Evolutionary conservation across 257 asterid species (phyloP).

Genomic region (Solanum bulbocastanum): DNA sequence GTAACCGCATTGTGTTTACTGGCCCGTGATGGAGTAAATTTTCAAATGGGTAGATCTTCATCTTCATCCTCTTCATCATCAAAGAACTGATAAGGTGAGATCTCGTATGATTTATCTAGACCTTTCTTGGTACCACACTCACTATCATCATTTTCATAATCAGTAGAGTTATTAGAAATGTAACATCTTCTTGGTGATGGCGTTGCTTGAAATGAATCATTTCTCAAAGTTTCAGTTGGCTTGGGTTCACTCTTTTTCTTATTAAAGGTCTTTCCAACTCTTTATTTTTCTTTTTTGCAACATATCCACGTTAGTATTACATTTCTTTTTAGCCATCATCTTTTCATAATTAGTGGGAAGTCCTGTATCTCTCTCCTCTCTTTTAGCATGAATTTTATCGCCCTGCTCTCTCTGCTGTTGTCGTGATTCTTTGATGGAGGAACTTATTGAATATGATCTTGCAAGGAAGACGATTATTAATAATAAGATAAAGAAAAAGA

Average conservation of each 20-base stretch:
- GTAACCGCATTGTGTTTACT: conserved; percentile 61
- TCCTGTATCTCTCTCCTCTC: conserved; percentile 39
- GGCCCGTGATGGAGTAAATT: conserved; percentile 87
- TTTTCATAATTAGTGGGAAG: conserved; percentile 35
- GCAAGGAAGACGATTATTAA: too few species aligned
- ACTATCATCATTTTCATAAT: conserved; percentile 34
- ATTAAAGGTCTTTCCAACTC: conserved; percentile 22
- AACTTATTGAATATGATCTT: too few species aligned
- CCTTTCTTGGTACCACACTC: conserved; percentile 20
- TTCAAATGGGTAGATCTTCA: conserved; percentile 34
- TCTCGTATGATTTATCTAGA: conserved; percentile 62
- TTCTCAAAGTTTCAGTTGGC: conserved; percentile 17
- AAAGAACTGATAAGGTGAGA: conserved; percentile 86
- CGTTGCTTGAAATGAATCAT: conserved; percentile 6
- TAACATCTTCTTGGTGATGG: conserved; percentile 20
- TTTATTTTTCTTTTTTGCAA: conserved; percentile 25
- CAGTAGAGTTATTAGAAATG: conserved; percentile 34
- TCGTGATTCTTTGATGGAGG: conserved; percentile 17
- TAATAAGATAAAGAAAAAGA: too few species aligned
- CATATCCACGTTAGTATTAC: conserved; percentile 21
- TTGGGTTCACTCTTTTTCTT: conserved; percentile 21
- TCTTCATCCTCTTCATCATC: conserved; percentile 85
- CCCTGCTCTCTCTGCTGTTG: conserved; percentile 49
- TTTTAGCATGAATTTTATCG: conserved; percentile 38
- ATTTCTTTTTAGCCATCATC: conserved; percentile 30